Percentiles rank a stretch among this genome's conserved stretches.
Conservation (phyloP, 2,329 filamentous ascomycete species). For the Leptographium wingfieldii region DNA sequence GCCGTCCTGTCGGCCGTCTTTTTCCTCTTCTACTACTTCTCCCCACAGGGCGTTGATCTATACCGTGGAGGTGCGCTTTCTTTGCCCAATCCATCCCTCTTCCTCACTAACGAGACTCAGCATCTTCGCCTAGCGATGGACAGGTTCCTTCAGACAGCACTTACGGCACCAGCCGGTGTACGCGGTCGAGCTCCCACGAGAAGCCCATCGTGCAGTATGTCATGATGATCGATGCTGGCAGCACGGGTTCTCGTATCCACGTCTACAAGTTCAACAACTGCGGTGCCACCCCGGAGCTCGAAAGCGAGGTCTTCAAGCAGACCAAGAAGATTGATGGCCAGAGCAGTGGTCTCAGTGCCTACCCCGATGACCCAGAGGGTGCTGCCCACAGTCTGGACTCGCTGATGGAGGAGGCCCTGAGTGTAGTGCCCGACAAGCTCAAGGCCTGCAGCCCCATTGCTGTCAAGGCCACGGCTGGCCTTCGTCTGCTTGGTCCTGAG, state of each 20-base stretch:
- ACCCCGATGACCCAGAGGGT: conserved; percentile 70
- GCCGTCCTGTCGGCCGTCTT: conserved; percentile 48
- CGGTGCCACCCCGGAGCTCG: conserved; percentile 84
- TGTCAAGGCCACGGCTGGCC: conserved; percentile 94
- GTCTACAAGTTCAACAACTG: conserved; percentile 99
- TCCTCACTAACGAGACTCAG: background rate
- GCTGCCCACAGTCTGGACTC: conserved; percentile 83
- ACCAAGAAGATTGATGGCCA: conserved; percentile 68
- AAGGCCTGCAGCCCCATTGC: conserved; percentile 88
- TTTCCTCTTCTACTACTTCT: conserved; percentile 51
- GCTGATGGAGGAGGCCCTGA: conserved; percentile 75
- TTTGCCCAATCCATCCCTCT: background rate
- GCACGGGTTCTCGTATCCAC: conserved; percentile 94
- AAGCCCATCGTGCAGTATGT: conserved; percentile 97
- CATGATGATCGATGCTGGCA: conserved; percentile 96
- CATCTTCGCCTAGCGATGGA: conserved; percentile 21
- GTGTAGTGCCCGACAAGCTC: conserved; percentile 73
- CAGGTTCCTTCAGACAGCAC: conserved; percentile 47
- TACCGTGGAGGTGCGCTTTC: conserved; percentile 30
- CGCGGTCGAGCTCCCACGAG: conserved; percentile 68
- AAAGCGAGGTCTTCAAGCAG: conserved; percentile 87
- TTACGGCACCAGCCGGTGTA: conserved; percentile 61
- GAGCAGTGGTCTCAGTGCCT: conserved; percentile 63
- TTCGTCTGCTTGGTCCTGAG: conserved; percentile 73
- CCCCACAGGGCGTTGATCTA: conserved; percentile 43